Percentiles rank a stretch among this genome's conserved stretches.
These are phyloP conservation scores for Podila clonocystis DNA, from an alignment of 192 early-diverging fungal genomes.

Conservation along the genomic window DNA sequence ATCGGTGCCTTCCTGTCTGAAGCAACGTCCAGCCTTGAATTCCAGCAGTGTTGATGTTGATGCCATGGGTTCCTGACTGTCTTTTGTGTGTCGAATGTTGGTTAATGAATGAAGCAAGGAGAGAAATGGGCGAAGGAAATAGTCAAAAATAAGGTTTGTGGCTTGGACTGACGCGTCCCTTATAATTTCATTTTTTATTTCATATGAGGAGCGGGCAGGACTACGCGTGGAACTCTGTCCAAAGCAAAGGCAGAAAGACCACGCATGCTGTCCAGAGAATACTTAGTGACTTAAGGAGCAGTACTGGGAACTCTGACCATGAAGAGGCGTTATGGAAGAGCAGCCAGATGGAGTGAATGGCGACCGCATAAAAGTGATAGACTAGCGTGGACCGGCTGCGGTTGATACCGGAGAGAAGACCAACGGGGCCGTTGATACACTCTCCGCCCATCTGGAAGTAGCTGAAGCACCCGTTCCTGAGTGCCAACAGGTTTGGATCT, in stretches of 20 bases:
- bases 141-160: not conserved
- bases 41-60: slow-evolving; percentile 49
- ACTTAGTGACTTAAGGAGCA: slow-evolving; percentile 58
- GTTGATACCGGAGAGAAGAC: slow-evolving; percentile 85
- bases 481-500: slow-evolving; percentile 76
- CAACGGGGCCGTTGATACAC: slow-evolving; percentile 84
- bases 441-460: slow-evolving; percentile 88
- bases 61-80: slow-evolving; percentile 11
- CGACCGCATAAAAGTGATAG: slow-evolving; percentile 94
- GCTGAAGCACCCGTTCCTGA: slow-evolving; percentile 88
- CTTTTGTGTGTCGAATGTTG: not conserved
- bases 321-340: slow-evolving; percentile 57
- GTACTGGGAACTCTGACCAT: slow-evolving; percentile 55
- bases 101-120: not conserved
- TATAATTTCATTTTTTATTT: not conserved
- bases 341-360: slow-evolving; percentile 70
- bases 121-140: not conserved
- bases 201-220: not conserved
- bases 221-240: slow-evolving; percentile 53
- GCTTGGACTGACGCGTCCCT: not conserved
- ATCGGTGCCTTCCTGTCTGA: slow-evolving; percentile 68
- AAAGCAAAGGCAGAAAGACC: slow-evolving; percentile 58
- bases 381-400: slow-evolving; percentile 80
- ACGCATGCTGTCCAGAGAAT: slow-evolving; percentile 56
- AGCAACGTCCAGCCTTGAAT: slow-evolving; percentile 80